Evolutionary conservation across 805 yeast species (phyloP), one percentile per base, ranked within the genome.

Genomic region (Hanseniaspora lindneri): DNA sequence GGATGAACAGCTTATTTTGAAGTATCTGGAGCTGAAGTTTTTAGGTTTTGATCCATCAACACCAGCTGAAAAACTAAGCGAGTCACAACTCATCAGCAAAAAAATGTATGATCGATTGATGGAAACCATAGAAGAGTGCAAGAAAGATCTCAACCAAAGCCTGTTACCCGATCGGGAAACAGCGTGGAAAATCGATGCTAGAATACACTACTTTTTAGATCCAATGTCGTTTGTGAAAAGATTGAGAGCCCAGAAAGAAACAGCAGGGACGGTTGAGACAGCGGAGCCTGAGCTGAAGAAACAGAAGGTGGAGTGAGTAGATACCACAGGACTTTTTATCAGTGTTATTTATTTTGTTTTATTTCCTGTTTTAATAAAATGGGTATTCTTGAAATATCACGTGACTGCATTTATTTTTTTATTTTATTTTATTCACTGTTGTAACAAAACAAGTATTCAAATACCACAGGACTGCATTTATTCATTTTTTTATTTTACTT

Each of bases 11-110:
- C 64, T 83, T 33, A 75, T 83, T 2, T 76, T 75, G 48, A 70
- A 76, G 53, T 88, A 88, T 63, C 64, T 89, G 54, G 72, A 73
- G 54, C 70, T 73, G 54, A 84, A 83, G 60, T 80, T 80, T 54
- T 67, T 70, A 40, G 56, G 54, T 7, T 51, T 41, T 8, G 50
- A 50, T 14, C 54, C 52, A 6, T 59, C 53, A 27, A 46, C 41
- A 6, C 39, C 49, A 10, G 51, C 55, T 17, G 50, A 53, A 8
- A 37, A 41, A 2, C 20, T 33, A 50, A 54, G 16, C 50, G 51
- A 27, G 54, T 54, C 33, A 37, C 47, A 19, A 32, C 35, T 11
- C 43, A 47, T 17, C 16, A 41, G 17, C 35, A 43, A 23, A 52
- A 19, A 51, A 53, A 32, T 43, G 52, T 35, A 68, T 51, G 74